A percentile compares a stretch with the other conserved stretches of the same genome.
Conservation (phyloP, 2,329 filamentous ascomycete genomes). For the Zymoseptoria passerinii region DNA sequence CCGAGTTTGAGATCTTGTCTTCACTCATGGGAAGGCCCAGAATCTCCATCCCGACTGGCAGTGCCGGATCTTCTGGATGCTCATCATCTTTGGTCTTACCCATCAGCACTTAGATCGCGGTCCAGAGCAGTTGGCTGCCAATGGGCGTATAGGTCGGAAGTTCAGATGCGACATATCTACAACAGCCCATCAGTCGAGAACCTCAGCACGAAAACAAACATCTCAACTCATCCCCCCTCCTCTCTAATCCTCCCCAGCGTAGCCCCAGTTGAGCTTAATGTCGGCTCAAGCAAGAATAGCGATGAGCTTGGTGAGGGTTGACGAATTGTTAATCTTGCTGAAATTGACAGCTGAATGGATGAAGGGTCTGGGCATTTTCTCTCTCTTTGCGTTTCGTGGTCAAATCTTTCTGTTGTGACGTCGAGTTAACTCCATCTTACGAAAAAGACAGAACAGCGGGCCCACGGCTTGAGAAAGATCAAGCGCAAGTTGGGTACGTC, state of each 20-base stretch:
- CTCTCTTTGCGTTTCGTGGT: no score
- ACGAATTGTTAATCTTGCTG: no score
- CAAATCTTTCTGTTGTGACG: no score
- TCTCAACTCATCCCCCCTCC: constrained; percentile 8
- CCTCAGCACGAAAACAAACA: no score
- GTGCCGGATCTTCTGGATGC: constrained; percentile 14
- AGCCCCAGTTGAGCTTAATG: no score
- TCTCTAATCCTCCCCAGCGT: constrained; percentile 11
- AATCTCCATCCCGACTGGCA: constrained; percentile 21
- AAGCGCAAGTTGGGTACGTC: no score
- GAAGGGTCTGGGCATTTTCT: no score
- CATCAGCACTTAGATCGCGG: constrained; percentile 30
- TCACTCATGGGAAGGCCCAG: constrained; percentile 18
- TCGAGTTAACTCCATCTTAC: background rate
- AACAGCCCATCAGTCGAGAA: background rate
- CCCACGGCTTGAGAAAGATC: no score
- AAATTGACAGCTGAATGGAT: no score
- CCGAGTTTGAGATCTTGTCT: constrained; percentile 15
- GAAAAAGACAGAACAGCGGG: background rate
- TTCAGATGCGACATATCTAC: background rate
- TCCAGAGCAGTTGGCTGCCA: constrained; percentile 27
- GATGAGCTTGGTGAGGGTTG: no score
- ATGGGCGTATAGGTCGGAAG: constrained; percentile 33
- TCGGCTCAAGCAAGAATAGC: no score
- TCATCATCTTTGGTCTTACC: constrained; percentile 15